Evolutionary conservation across 192 early-diverging fungal species (phyloP).

Genomic region (Backusella parvicylindrica): DNA sequence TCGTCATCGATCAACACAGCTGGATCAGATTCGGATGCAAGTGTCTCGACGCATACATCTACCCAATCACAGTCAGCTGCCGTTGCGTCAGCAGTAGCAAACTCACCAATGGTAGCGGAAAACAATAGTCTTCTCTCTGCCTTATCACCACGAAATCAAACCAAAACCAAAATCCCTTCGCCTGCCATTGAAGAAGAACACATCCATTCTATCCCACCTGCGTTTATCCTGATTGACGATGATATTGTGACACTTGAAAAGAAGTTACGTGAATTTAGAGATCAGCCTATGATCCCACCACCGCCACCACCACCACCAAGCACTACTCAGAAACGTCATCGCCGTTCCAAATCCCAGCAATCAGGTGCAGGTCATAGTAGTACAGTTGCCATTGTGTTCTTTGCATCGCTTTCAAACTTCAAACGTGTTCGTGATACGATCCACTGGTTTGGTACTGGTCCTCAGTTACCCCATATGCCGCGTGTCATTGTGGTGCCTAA

Average conservation of each 20-base stretch:
- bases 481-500: slow-evolving; percentile 58
- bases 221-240: slow-evolving; percentile 58
- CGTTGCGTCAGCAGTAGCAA: not conserved
- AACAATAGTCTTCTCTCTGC: not conserved
- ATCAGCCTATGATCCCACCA: slow-evolving; percentile 7
- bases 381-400: slow-evolving; percentile 49
- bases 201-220: slow-evolving; percentile 27
- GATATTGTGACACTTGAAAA: slow-evolving; percentile 48
- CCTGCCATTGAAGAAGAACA: slow-evolving; percentile 22
- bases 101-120: not conserved
- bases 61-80: not conserved
- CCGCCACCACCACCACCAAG: not conserved
- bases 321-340: not conserved
- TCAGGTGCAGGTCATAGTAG: slow-evolving; percentile 15
- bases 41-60: not conserved
- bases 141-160: not conserved
- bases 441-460: slow-evolving; percentile 25
- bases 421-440: slow-evolving; percentile 46
- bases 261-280: slow-evolving; percentile 35
- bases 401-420: slow-evolving; percentile 49
- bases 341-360: not conserved
- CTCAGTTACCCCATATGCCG: slow-evolving; percentile 16
- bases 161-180: slow-evolving; percentile 6
- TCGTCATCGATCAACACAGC: not conserved
- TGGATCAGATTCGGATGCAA: not conserved